These are phyloP conservation scores for Rhododendron mucronatum DNA, from an alignment of 148 eudicot species.

Conservation along the genomic window DNA sequence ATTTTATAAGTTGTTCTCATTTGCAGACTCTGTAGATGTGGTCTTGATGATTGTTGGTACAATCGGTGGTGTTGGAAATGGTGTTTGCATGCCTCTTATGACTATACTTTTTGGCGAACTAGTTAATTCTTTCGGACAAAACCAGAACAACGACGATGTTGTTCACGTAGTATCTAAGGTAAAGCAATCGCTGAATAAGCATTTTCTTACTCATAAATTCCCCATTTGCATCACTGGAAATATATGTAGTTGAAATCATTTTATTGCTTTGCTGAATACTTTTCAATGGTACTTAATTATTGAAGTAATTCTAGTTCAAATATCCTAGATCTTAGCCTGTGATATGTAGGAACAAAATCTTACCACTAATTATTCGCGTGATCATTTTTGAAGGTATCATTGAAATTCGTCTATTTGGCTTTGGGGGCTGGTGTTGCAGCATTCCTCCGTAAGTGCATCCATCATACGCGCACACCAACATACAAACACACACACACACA, in stretches of 20 bases:
- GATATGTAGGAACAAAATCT: neutral
- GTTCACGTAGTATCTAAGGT: constrained; percentile 2
- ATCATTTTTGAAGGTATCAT: neutral
- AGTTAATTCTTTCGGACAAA: constrained; percentile 38
- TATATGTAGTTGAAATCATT: neutral
- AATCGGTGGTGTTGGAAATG: constrained; percentile 37
- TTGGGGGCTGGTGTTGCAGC: constrained; percentile 43
- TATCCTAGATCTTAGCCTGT: neutral
- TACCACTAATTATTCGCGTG: neutral
- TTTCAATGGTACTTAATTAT: neutral
- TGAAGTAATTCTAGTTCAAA: neutral
- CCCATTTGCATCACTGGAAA: neutral
- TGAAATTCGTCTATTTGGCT: constrained; percentile 44
- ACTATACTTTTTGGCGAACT: constrained; percentile 35
- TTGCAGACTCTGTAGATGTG: constrained; percentile 37
- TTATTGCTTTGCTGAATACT: neutral
- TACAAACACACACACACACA: neutral
- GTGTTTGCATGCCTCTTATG: constrained; percentile 37
- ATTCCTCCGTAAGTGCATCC: constrained; percentile 48
- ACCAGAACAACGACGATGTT: neutral
- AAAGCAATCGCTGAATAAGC: neutral
- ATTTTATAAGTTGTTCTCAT: constrained; percentile 36
- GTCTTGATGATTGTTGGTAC: constrained; percentile 39
- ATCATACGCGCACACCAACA: no score
- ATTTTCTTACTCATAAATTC: neutral